Conservation (phyloP, 78 protist genomes). For the Bodo saltans region DNA sequence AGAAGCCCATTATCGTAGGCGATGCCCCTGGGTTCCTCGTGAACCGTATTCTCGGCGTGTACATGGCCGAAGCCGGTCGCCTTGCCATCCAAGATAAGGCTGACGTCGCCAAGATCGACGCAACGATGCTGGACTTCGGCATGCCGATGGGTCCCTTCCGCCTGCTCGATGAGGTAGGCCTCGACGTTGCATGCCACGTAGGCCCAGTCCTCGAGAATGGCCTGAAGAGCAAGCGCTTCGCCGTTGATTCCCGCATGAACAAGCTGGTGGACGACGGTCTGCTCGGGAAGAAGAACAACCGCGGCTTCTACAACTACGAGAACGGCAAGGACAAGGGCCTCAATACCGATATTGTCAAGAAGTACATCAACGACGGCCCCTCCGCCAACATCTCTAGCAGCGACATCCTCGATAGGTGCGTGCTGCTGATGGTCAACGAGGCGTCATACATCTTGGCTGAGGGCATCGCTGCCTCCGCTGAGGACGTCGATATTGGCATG, state of each 20-base stretch:
- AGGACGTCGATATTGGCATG: constrained; percentile 54
- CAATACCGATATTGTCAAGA: constrained; percentile 1
- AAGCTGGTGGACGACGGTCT: constrained; percentile 28
- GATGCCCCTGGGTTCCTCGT: constrained; percentile 81
- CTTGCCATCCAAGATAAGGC: constrained; percentile 25
- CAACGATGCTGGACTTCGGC: constrained; percentile 48
- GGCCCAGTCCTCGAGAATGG: constrained; percentile 18
- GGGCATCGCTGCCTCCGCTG: constrained; percentile 38
- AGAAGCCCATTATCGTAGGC: constrained; percentile 67
- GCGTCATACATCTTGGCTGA: constrained; percentile 55
- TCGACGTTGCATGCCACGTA: constrained; percentile 65
- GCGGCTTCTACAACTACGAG: constrained; percentile 55
- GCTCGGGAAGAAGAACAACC: constrained; percentile 62
- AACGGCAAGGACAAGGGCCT: constrained; percentile 1
- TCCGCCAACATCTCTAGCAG: not conserved
- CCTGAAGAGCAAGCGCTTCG: constrained; percentile 27
- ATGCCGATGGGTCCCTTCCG: constrained; percentile 75
- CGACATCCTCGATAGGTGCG: constrained; percentile 38
- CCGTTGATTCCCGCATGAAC: constrained; percentile 24
- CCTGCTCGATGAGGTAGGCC: constrained; percentile 75
- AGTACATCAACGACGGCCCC: constrained; percentile 21
- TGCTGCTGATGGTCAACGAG: constrained; percentile 58
- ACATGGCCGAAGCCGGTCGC: constrained; percentile 51
- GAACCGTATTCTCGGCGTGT: constrained; percentile 62
- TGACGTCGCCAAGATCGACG: constrained; percentile 38